Evolutionary conservation across 805 yeast species (phyloP), one percentile per base, ranked within the genome.

Genomic region (Ogataea degrootiae): DNA sequence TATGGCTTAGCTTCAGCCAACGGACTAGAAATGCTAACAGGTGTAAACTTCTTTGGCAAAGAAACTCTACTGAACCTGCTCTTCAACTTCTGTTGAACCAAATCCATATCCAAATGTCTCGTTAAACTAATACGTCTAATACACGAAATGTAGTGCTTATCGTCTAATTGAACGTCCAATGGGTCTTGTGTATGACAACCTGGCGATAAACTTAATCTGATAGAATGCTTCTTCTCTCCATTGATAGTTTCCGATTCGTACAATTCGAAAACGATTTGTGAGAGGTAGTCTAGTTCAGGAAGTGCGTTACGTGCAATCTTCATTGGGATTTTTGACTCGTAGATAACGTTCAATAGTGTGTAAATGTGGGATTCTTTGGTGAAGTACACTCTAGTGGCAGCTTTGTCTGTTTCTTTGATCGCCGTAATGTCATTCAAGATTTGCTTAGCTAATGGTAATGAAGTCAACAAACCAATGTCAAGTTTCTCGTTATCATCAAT

Each of bases 181-280:
- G 99, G 99, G 66, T 92, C 96, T 60, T 90, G 96, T 0, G 98
- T 91, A 68, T 94, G 97, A 67, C 99, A 94, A 19, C 99, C 99
- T 1, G 99, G 98, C 5, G 97, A 87, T 57, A 94, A 75, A n/a
- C 92, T 85, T 51, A 94, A 75, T 60, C 98, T 77, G 47, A 94
- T 85, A 5, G 97, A 85, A 64, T 92, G 96, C 59, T 87, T 85
- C 67, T 88, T 87, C 45, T 80, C 82, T 8, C 85, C 83, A 9
- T 77, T 73, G 35, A 76, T 71, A 34, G 79, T 75, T 54, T 87
- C 94, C 31, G 81, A 82, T 66, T 94, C 98, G 66, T 90, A 94
- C 26, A 94, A 70, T 66, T 94, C 99, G 69, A 94, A 94, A 9
- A 84, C 86, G 56, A 94, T 90, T 64, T 94, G 99, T 0, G 98